A percentile compares a stretch with the other conserved stretches of the same genome.
Evolutionary conservation across 129 eudicot genomes (phyloP).

Genomic region (Rutidosis leptorrhynchoides): DNA sequence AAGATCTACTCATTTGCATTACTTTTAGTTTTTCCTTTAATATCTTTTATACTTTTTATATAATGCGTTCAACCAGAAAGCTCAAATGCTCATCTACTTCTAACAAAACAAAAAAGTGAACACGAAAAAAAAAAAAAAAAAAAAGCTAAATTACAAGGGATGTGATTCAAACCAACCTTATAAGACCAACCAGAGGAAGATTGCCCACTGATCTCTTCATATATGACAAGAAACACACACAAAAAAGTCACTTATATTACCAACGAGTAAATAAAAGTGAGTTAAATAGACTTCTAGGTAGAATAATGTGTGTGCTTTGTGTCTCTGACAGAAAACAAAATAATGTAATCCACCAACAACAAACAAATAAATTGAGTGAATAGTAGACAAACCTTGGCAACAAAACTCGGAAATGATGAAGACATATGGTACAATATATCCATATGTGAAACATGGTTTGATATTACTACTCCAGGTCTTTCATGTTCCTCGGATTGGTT

Average conservation of each 20-base stretch:
- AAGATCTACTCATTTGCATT: neutral
- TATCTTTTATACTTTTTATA: neutral
- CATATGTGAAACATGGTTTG: constrained; percentile 88
- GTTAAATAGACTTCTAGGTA: neutral
- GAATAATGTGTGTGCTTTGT: neutral
- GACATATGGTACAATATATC: constrained; percentile 90
- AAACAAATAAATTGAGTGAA: neutral
- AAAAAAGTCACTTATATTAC: constrained; percentile 30
- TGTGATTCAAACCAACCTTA: constrained; percentile 65
- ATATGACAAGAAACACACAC: constrained; percentile 27
- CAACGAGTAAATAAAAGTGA: neutral
- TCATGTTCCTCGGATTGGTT: constrained; percentile 52
- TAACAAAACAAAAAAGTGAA: neutral
- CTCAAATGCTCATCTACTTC: neutral
- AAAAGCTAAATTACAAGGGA: neutral
- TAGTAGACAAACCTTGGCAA: constrained; percentile 75
- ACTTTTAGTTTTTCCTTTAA: neutral
- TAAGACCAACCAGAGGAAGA: constrained; percentile 96
- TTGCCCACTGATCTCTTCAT: constrained; percentile 97
- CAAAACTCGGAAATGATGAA: constrained; percentile 90
- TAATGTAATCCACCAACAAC: neutral
- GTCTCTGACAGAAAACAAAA: neutral
- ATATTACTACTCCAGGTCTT: constrained; percentile 79
- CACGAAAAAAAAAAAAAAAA: neutral
- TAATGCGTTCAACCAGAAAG: neutral